A percentile compares a stretch with the other conserved stretches of the same genome.
phyloP scores from a whole-genome alignment of 2,329 filamentous ascomycete genomes.

The Mycocentrospora acerina region DNA sequence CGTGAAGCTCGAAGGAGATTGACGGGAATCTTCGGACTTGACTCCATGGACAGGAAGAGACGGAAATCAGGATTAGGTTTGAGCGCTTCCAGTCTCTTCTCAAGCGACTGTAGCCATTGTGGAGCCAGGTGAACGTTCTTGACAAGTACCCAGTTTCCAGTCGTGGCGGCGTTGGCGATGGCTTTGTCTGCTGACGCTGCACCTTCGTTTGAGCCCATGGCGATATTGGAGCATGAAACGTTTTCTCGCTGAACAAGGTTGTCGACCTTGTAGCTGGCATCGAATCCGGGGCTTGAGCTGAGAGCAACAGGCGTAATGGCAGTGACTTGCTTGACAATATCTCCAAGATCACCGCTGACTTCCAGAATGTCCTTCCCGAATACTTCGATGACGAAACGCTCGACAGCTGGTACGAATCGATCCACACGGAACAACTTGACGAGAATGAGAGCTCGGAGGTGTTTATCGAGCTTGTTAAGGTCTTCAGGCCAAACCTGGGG shows the following conservation, averaged over 20 bases:
- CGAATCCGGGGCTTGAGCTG: slow-evolving; percentile 93
- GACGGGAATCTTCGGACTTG: slow-evolving; percentile 93
- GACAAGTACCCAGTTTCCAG: slow-evolving; percentile 92
- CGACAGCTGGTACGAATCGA: slow-evolving; percentile 87
- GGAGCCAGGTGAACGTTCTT: slow-evolving; percentile 98
- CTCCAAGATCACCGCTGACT: slow-evolving; percentile 78
- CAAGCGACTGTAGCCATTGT: slow-evolving; percentile 93
- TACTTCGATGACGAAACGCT: slow-evolving; percentile 83
- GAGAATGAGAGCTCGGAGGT: slow-evolving; percentile 79
- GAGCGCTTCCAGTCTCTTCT: slow-evolving; percentile 94
- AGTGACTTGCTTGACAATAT: slow-evolving; percentile 80
- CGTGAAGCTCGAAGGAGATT: slow-evolving; percentile 91
- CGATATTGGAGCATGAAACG: slow-evolving; percentile 90
- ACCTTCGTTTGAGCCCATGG: slow-evolving; percentile 98
- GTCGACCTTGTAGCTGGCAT: slow-evolving; percentile 99
- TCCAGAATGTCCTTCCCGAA: slow-evolving; percentile 85
- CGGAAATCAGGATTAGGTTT: slow-evolving; percentile 93
- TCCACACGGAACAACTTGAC: slow-evolving; percentile 96
- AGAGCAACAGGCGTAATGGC: slow-evolving; percentile 85
- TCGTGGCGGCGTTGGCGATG: slow-evolving; percentile 86
- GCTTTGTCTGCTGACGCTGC: slow-evolving; percentile 92
- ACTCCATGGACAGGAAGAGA: slow-evolving; percentile 97
- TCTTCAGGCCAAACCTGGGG: slow-evolving; percentile 72
- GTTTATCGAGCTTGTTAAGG: slow-evolving; percentile 68
- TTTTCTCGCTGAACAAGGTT: slow-evolving; percentile 82